Percentiles rank a stretch among this genome's conserved stretches.
These are phyloP conservation scores for Colletotrichum navitas DNA, from an alignment of 2,329 filamentous ascomycete genomes.

Conservation along the genomic window DNA sequence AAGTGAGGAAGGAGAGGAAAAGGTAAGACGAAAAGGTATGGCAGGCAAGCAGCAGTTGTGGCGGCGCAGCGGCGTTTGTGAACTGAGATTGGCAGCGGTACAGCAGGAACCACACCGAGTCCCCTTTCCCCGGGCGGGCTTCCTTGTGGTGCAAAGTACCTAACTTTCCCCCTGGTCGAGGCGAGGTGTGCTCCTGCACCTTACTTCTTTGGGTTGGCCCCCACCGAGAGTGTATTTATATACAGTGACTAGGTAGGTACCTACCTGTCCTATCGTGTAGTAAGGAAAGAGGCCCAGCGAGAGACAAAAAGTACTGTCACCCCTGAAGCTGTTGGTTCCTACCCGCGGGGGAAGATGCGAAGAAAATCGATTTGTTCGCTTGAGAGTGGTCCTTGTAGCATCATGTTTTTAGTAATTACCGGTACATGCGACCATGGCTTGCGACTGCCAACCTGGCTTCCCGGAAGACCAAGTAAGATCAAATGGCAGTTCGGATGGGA, in stretches of 20 bases:
- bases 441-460: background rate
- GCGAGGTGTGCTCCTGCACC: conserved; percentile 11
- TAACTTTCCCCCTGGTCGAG: background rate
- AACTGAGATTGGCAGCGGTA: conserved; percentile 23
- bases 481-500: conserved; percentile 13
- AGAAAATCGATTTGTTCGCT: background rate
- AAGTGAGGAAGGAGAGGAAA: background rate
- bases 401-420: background rate
- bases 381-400: background rate
- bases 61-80: conserved; percentile 19
- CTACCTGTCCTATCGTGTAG: conserved; percentile 1
- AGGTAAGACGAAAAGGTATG: conserved; percentile 22
- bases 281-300: conserved; percentile 4
- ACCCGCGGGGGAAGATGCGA: no score
- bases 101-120: conserved; percentile 8
- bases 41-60: conserved; percentile 2
- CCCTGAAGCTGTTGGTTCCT: no score
- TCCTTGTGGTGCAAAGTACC: conserved; percentile 18
- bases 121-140: conserved; percentile 7
- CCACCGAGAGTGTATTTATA: background rate
- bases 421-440: background rate
- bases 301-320: background rate
- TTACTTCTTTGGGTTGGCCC: conserved; percentile 21
- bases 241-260: no score
- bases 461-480: no score